Evolutionary conservation across 2,329 filamentous ascomycete species (phyloP), one percentile per base, ranked within the genome.

Genomic region (Scopulariopsis brevicaulis): DNA sequence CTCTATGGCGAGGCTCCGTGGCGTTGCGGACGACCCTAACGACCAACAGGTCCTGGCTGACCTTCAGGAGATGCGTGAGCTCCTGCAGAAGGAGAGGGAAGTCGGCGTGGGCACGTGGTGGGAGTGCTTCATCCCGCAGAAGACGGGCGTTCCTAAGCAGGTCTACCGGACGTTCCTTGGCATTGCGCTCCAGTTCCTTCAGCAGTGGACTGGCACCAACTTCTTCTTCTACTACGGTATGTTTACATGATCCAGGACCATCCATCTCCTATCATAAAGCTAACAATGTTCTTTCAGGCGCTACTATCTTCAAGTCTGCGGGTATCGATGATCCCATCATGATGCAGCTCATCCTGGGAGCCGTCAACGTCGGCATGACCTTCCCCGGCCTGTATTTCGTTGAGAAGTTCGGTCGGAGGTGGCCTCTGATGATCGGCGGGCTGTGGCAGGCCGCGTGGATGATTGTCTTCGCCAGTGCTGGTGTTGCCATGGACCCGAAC

Each of bases 381-480:
- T 82, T 89, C 62, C 77, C 78, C 40, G 85, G 85, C 34, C 74
- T 90, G 5, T 89, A 82, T 62, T 75, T 89, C 24, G 84, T 89
- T 1, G 84, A 89, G 65, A 79, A 78, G 61, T 85, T 78, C 59
- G 86, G 86, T 37, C 82, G 87, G n/a, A 82, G 87, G 53, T 79
- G 80, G 68, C 85, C 84, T 3, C 74, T 90, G 1, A 80, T 89
- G 62, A 65, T 81, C 15, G 87, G 85, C 50, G 84, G 81, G 2
- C 63, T 86, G 15, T 89, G 86, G 84, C 85, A 87, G 73, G 79
- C 82, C 46, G 69, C 73, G 3, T 87, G 83, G 76, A 77, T 88
- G 56, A 71, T 85, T 40, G 72, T 90, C 60, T 88, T 87, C 65
- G 84, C 81, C 34, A 74, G 76, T 0, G 74, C 87, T 35, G 80